Evolutionary conservation across 805 yeast species (phyloP), one percentile per base, ranked within the genome.

Genomic region (Geotrichum ghanense): DNA sequence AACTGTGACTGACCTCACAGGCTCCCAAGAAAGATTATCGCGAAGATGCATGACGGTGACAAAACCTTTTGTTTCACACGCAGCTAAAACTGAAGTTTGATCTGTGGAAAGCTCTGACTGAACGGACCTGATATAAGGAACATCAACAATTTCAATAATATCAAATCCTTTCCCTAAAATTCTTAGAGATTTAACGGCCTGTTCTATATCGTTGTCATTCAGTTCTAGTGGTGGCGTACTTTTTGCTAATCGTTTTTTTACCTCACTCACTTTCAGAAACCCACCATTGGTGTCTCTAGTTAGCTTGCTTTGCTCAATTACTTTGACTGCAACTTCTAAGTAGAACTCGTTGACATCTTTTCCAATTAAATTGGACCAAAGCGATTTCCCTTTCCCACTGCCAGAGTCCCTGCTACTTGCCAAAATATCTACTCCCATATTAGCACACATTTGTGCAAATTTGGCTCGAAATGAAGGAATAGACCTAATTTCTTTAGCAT

Each of bases 381-480:
- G 50, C 6, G 68, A 61, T 5, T 31, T 24, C 10, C 27, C 16
- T 14, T 60, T 61, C n/a, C n/a, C n/a, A n/a, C 56, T 53, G 37
- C 53, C 49, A 16, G 51, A 56, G 27, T 57, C 52, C 2, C 57
- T 52, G 17, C 61, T 51, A 10, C 62, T 57, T 2, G 70, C 68
- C 22, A 89, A 61, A 0, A 95, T 92, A 60, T 89, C 96, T 17
- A 88, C 80, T 1, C 96, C 96, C 23, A 88, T 79, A 53, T 80
- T 75, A 3, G 74, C 68, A 56, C 95, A 87, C 67, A 89, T 79
- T 49, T 75, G 73, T 31, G 85, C 78, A 61, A 88, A 86, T 58
- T 84, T 81, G 23, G 73, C 66, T 24, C 94, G 68, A 56, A 87
- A 75, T 48, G 76, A 76, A 0, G 80, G 71, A 58, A 84, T 81